Evolutionary conservation across 2,329 filamentous ascomycete species (phyloP).

Genomic region (Amphichorda felina): DNA sequence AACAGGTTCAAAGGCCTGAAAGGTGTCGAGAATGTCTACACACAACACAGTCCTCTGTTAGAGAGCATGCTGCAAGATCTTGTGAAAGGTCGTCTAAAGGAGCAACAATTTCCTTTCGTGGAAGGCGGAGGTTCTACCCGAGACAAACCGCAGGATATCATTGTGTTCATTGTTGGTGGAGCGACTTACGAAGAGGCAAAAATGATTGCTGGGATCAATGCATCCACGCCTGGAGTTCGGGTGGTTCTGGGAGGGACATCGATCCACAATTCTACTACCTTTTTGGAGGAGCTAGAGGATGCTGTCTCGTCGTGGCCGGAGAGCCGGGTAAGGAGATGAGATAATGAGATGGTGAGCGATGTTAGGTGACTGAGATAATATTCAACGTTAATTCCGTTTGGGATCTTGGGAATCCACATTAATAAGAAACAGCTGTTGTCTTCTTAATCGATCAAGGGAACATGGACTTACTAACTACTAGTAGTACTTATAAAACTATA

Average conservation of each 20-base stretch:
- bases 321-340: slow-evolving; percentile 13
- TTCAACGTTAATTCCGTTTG: no score
- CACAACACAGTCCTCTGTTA: slow-evolving; percentile 83
- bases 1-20: slow-evolving; percentile 90
- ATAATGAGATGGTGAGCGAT: no score
- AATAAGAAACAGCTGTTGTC: no score
- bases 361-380: no score
- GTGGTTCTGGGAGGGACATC: slow-evolving; percentile 83
- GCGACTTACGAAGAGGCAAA: slow-evolving; percentile 96
- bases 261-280: slow-evolving; percentile 78
- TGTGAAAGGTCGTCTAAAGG: slow-evolving; percentile 79
- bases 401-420: no score
- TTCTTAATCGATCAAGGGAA: no score
- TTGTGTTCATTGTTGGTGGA: slow-evolving; percentile 89
- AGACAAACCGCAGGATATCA: slow-evolving; percentile 93
- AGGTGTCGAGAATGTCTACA: slow-evolving; percentile 97
- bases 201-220: slow-evolving; percentile 90
- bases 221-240: slow-evolving; percentile 74
- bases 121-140: slow-evolving; percentile 77
- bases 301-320: slow-evolving; percentile 82
- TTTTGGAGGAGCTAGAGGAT: slow-evolving; percentile 86
- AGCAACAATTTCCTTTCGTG: slow-evolving; percentile 85
- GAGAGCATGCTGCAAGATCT: slow-evolving; percentile 84
- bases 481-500: no score
- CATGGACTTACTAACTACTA: no score